Base-by-base conservation (phyloP, 2,329 filamentous ascomycete genomes). In the Aspergillus tamarii region DNA sequence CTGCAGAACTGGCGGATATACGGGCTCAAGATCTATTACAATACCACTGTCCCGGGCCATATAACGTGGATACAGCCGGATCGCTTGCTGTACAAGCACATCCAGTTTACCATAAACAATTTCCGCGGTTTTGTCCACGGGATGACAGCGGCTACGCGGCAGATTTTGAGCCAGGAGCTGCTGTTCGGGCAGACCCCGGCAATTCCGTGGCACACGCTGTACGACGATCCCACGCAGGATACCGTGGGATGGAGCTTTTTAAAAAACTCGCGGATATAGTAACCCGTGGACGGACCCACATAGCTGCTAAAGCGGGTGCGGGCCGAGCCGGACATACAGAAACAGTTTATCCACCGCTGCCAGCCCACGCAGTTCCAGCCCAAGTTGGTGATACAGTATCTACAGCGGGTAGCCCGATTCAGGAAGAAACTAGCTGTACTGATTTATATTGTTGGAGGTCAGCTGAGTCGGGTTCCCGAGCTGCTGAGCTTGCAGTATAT, bases 1-100 rank as follows among this genome's bases (percentile, higher is more conserved):
- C 21, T 55, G 21, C 50, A 30, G 23, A n/a, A 54, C 12, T 58
- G 21, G 23, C 41, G 19, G 2, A 57, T 30, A 57, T 61, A 57
- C 43, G 34, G 60, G 14, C 41, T 62, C 16, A 50, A 57, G 39
- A 56, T 63, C 10, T 4, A 63, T 56, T 63, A 56, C 21, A 63
- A 57, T 21, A 46, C 16, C n/a, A 60, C 39, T 0, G n/a, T 14
- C 2, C 61, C 56, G 2, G 39, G 56, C 1, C 39, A 63, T 46
- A 19, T 63, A 6, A 50, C 16, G 9, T 63, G 28, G 46, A 26
- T 45, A 21, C 32, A 50, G 1, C 21, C 16, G 23, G 56, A 63
- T 16, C 3, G 26, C 14, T 6, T 63, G 16, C 30, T 63, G 12
- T 63, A 59, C 34, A 36, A 63, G 55, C 11, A 54, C 5, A 43